A percentile compares a stretch with the other conserved stretches of the same genome.
These are phyloP conservation scores for Closterium sp. DNA, from an alignment of 139 green algal genomes.

Conservation along the genomic window DNA sequence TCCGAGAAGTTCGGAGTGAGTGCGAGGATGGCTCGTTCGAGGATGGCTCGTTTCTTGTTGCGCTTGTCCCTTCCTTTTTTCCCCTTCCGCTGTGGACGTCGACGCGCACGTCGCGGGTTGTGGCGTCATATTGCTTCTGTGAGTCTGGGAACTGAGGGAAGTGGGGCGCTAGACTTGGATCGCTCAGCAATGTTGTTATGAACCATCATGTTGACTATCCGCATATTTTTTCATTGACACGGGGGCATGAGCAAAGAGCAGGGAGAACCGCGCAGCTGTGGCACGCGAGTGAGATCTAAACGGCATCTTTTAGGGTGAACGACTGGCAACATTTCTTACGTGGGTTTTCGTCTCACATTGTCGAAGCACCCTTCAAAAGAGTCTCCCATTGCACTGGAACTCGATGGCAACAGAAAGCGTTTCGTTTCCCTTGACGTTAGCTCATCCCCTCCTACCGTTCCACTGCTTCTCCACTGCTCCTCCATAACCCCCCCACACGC, in stretches of 20 bases:
- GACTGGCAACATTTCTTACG: not conserved
- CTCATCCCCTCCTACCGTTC: too few relatives aligned
- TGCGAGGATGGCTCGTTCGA: not conserved
- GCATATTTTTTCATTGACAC: too few relatives aligned
- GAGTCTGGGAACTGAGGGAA: not conserved
- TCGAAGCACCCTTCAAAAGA: not conserved
- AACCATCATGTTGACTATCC: too few relatives aligned
- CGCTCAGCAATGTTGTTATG: not conserved
- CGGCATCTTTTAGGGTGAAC: too few relatives aligned
- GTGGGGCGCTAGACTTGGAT: not conserved
- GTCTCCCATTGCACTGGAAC: not conserved
- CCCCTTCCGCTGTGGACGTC: not conserved
- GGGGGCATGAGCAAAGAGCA: too few relatives aligned
- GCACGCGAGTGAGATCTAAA: too few relatives aligned
- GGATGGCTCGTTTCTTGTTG: not conserved
- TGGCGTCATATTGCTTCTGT: not conserved
- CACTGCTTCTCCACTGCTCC: too few relatives aligned
- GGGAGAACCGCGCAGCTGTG: too few relatives aligned
- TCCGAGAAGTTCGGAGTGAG: constrained; percentile 81
- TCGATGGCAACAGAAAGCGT: too few relatives aligned
- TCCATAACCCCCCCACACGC: too few relatives aligned
- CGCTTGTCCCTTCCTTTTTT: not conserved
- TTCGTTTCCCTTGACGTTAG: too few relatives aligned
- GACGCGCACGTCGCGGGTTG: not conserved
- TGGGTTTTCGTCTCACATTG: not conserved